Percentiles rank a stretch among this genome's conserved stretches.
Conservation (phyloP, 2,329 filamentous ascomycete genomes). For the Sarocladiaceae sp. region DNA sequence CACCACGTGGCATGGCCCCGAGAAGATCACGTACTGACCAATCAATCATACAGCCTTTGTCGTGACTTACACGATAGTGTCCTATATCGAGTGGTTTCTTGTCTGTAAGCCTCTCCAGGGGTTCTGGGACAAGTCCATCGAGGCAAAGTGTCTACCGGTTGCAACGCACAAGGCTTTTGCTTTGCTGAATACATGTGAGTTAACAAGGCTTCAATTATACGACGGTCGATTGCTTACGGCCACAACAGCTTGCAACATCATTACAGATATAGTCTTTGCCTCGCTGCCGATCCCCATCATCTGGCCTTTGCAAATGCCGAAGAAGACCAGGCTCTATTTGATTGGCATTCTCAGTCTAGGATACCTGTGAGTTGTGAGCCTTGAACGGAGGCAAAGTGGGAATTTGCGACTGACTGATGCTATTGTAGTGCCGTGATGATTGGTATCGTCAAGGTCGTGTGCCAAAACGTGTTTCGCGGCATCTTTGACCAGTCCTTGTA, state of each 20-base stretch:
- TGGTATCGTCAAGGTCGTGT: conserved; percentile 7
- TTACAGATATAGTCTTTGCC: conserved; percentile 35
- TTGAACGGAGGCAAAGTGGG: no score
- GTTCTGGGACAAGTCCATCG: conserved; percentile 4
- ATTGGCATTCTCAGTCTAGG: conserved; percentile 35
- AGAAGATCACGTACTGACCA: not conserved
- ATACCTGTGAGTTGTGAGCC: conserved; percentile 31
- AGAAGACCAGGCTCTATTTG: conserved; percentile 30
- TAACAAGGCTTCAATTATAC: not conserved
- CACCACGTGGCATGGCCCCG: not conserved
- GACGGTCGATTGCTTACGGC: not conserved
- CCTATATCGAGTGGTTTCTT: conserved; percentile 7
- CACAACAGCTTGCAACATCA: conserved; percentile 29
- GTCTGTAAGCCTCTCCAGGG: not conserved
- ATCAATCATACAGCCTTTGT: not conserved
- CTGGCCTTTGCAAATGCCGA: conserved; percentile 32
- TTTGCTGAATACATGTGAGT: conserved; percentile 5
- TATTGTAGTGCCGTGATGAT: conserved; percentile 3
- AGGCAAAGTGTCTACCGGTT: not conserved
- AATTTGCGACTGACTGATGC: not conserved
- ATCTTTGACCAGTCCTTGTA: conserved; percentile 9
- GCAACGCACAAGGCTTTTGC: conserved; percentile 6
- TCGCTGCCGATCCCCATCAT: conserved; percentile 36
- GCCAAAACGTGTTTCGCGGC: conserved; percentile 4
- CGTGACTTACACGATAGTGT: not conserved